Percentiles rank a stretch among this genome's conserved stretches.
These are phyloP conservation scores for Fusarium gaditjirri DNA, from an alignment of 2,329 filamentous ascomycete genomes.

Conservation along the genomic window DNA sequence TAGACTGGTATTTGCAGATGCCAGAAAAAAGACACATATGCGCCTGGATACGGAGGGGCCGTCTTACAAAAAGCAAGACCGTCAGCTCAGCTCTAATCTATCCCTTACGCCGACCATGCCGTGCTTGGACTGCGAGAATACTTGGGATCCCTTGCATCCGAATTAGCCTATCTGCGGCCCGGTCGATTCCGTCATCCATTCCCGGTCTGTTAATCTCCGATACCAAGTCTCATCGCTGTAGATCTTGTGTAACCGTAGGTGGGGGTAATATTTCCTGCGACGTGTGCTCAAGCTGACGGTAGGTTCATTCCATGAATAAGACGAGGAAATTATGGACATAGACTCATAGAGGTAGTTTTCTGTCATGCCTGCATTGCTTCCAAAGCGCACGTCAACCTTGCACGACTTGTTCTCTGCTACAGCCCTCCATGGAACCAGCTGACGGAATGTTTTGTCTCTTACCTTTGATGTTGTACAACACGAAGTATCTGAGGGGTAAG, in stretches of 20 bases:
- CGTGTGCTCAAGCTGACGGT: accelerated
- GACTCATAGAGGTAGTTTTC: accelerated
- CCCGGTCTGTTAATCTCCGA: background rate
- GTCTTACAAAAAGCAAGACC: background rate
- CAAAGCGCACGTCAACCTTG: too few relatives aligned
- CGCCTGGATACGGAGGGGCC: background rate
- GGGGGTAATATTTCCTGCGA: background rate
- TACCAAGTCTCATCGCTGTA: background rate
- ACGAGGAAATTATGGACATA: accelerated
- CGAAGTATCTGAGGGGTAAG: background rate
- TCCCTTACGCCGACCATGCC: background rate
- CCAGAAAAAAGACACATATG: background rate
- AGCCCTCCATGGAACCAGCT: too few relatives aligned
- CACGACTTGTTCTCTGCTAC: too few relatives aligned
- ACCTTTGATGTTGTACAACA: background rate
- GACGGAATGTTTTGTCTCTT: background rate
- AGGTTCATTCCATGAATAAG: background rate
- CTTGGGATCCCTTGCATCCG: background rate
- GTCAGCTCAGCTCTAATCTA: background rate
- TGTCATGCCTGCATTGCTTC: accelerated
- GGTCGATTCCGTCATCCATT: background rate
- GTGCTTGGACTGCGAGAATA: background rate
- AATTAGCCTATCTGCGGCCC: background rate
- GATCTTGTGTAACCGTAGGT: background rate
- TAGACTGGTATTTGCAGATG: background rate